These are phyloP conservation scores for Allium sativum DNA, from an alignment of 106 monocot species.

Conservation along the genomic window DNA sequence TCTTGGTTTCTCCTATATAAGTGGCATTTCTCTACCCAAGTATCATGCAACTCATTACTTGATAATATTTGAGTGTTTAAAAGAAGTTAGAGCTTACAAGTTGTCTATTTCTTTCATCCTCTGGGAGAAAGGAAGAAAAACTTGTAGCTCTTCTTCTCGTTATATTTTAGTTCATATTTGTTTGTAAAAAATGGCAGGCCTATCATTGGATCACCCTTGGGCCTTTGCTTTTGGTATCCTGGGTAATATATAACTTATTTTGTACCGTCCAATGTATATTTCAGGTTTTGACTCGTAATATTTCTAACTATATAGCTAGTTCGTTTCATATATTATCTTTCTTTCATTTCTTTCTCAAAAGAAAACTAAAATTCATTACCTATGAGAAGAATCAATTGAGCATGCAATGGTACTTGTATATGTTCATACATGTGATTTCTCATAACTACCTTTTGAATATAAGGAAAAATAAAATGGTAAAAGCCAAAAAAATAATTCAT, in stretches of 20 bases:
- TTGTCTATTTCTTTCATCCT: no score
- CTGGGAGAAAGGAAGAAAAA: no score
- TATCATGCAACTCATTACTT: no score
- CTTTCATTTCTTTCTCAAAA: not conserved
- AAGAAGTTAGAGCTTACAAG: no score
- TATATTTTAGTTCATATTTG: no score
- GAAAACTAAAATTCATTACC: no score
- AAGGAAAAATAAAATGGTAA: not conserved
- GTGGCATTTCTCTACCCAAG: no score
- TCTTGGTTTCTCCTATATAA: no score
- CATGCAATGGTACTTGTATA: no score
- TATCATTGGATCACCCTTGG: conserved; percentile 44
- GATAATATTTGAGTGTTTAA: no score
- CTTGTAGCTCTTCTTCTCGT: no score
- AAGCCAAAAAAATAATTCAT: not conserved
- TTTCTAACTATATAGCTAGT: not conserved
- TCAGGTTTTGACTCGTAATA: not conserved
- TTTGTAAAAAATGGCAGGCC: conserved; percentile 22
- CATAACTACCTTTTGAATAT: not conserved
- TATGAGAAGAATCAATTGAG: no score
- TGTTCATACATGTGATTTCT: not conserved
- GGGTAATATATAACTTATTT: conserved; percentile 8
- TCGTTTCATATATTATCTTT: not conserved
- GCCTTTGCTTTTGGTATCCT: conserved; percentile 40
- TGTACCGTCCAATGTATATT: not conserved